phyloP scores from a whole-genome alignment of 208 protist species.

The Trichomonas gallinae region DNA sequence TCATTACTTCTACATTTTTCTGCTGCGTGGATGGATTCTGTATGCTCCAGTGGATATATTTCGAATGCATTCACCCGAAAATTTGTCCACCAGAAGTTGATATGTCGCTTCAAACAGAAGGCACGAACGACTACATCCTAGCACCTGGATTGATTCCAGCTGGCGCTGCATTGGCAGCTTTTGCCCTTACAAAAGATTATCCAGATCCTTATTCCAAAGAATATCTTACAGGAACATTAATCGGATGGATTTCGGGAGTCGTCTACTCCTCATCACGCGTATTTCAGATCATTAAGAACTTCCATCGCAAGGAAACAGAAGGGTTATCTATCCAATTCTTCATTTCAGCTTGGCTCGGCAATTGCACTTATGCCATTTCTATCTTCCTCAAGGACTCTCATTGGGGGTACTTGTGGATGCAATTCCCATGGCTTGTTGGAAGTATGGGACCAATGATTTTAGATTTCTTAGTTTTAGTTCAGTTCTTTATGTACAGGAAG shows the following conservation, averaged over 20 bases:
- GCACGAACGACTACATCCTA: not conserved
- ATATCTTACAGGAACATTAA: not conserved
- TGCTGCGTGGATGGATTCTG: not conserved
- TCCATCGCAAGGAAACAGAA: not conserved
- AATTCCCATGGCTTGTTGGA: not conserved
- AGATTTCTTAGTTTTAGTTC: not conserved
- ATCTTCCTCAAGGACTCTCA: not conserved
- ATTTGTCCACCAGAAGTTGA: not conserved
- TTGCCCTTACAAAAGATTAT: not conserved
- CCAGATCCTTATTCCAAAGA: not conserved
- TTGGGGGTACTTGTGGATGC: not conserved
- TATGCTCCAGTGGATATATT: not conserved
- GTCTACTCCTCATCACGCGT: not conserved
- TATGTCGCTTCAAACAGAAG: not conserved
- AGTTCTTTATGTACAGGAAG: not conserved
- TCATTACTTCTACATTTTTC: not conserved
- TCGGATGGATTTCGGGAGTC: not conserved
- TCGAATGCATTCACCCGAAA: not conserved
- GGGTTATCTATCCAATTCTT: not conserved
- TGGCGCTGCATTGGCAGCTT: not conserved
- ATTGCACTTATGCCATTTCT: not conserved
- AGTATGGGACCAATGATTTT: not conserved
- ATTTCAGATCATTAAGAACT: not conserved
- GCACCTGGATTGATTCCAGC: not conserved
- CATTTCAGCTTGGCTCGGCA: not conserved